Evolutionary conservation across 2,329 filamentous ascomycete genomes (phyloP).

Genomic region (Fusarium fracticaudum): DNA sequence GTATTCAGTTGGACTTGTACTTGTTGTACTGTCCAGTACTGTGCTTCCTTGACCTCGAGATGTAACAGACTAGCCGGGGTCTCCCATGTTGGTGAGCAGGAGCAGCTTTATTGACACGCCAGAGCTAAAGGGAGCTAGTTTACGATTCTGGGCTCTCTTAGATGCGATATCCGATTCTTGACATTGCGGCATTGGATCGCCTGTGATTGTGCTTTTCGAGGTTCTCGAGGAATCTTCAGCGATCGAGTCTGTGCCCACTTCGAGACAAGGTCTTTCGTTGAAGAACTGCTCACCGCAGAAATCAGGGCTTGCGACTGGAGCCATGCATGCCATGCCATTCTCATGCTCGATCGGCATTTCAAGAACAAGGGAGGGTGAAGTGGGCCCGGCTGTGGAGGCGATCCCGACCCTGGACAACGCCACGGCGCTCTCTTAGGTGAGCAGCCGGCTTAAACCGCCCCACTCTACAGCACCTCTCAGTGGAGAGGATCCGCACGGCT

Average conservation of each 20-base stretch:
- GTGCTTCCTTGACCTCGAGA: not conserved
- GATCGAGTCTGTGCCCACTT: not conserved
- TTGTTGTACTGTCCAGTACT: not conserved
- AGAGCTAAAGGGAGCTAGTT: slow-evolving; percentile 16
- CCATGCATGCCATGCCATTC: slow-evolving; percentile 27
- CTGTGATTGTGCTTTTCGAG: not conserved
- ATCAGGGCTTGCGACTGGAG: slow-evolving; percentile 29
- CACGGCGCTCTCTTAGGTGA: slow-evolving; percentile 4
- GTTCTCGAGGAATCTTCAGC: not conserved
- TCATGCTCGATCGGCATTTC: slow-evolving; percentile 37
- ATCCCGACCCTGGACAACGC: slow-evolving; percentile 32
- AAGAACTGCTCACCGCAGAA: slow-evolving; percentile 29
- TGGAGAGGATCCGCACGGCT: slow-evolving; percentile 4
- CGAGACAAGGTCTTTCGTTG: not conserved
- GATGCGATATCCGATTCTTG: slow-evolving; percentile 7
- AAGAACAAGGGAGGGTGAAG: slow-evolving; percentile 32
- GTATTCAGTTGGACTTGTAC: not conserved
- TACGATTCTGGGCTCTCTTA: slow-evolving; percentile 28
- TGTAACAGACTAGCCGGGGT: slow-evolving; percentile 8
- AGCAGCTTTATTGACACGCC: not conserved
- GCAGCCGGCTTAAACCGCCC: slow-evolving; percentile 8
- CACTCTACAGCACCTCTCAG: slow-evolving; percentile 17
- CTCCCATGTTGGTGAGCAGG: not conserved
- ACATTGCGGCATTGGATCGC: not conserved
- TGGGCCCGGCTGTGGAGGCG: slow-evolving; percentile 36